Base-by-base conservation (phyloP, 139 green algal species). In the Chlorella sp. region DNA sequence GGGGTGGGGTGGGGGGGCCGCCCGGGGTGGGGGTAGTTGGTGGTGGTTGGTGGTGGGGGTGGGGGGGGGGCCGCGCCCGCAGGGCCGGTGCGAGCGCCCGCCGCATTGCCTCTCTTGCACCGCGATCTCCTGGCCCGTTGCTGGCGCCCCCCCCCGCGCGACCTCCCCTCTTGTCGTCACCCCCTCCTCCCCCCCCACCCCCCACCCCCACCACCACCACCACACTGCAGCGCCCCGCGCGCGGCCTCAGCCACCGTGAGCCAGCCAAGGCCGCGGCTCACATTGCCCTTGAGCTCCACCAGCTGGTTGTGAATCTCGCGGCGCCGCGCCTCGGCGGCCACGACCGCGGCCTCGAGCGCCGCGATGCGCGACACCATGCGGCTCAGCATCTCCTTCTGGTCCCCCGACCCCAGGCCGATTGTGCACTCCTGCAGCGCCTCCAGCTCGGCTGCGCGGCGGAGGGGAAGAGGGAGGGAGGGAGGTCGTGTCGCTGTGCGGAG, bases 221-320 rank as follows among this genome's bases (percentile, higher is more conserved):
- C n/a, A n/a, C n/a, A n/a, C n/a, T n/a, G n/a, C n/a, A n/a, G n/a
- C n/a, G n/a, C n/a, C n/a, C n/a, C n/a, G n/a, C n/a, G n/a, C n/a
- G n/a, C n/a, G n/a, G n/a, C n/a, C n/a, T n/a, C n/a, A n/a, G n/a
- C n/a, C n/a, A 5, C 19, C 60, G 4, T 15, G 1, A 50, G 42
- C 27, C 51, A 46, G 33, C 35, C 12, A 33, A 36, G 42, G 3
- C 35, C 55, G 33, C 31, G 25, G 31, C 87, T 83, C 71, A 93
- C 89, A 64, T 97, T 97, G 71, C 93, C 93, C 14, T 86, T 82
- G 9, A 97, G 74, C 69, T 95, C 87, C 14, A 97, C 87, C 50
- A 97, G 88, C 83, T 94, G 86, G 80, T 97, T 96, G 87, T 97
- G 93, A 35, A 93, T 72, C 58, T 83, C 76, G 6, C 93, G 83